Evolutionary conservation across 192 early-diverging fungal genomes (phyloP).

Genomic region (Coemansia pectinata): DNA sequence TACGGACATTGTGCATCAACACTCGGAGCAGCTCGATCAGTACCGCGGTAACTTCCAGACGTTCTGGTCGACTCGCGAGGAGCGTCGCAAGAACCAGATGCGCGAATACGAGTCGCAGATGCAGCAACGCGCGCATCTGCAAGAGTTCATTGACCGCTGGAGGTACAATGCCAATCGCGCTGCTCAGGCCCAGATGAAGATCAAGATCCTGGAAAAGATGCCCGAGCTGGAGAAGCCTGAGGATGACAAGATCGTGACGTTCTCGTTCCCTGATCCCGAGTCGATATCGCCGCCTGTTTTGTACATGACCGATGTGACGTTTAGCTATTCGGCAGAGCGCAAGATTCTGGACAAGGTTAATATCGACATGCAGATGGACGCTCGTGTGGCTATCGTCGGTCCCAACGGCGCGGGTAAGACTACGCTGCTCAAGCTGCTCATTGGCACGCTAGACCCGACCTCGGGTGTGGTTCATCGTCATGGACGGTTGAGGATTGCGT

Average conservation of each 20-base stretch:
- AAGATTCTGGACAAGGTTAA: constrained; percentile 84
- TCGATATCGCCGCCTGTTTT: constrained; percentile 94
- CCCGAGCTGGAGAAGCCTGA: constrained; percentile 88
- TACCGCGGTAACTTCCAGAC: constrained; percentile 95
- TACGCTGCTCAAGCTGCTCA: constrained; percentile 92
- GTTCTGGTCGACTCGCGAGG: constrained; percentile 87
- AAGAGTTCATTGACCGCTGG: constrained; percentile 99
- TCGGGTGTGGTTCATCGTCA: constrained; percentile 85
- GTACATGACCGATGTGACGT: constrained; percentile 89
- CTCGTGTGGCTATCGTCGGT: constrained; percentile 97
- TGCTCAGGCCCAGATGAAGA: constrained; percentile 95
- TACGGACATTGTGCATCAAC: constrained; percentile 96
- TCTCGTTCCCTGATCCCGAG: constrained; percentile 93
- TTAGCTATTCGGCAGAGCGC: constrained; percentile 80
- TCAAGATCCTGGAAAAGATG: constrained; percentile 98
- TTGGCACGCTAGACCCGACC: constrained; percentile 77
- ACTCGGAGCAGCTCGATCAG: constrained; percentile 88
- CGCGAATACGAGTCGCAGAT: constrained; percentile 97
- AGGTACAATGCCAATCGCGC: constrained; percentile 97
- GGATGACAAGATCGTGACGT: constrained; percentile 74
- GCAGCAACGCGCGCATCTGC: constrained; percentile 90
- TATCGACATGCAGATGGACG: constrained; percentile 95
- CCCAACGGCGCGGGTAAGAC: constrained; percentile 99
- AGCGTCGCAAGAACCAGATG: constrained; percentile 86
- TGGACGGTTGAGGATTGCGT: constrained; percentile 88